phyloP scores from a whole-genome alignment of 805 yeast species.

The Debaryomyces prosopidis region DNA sequence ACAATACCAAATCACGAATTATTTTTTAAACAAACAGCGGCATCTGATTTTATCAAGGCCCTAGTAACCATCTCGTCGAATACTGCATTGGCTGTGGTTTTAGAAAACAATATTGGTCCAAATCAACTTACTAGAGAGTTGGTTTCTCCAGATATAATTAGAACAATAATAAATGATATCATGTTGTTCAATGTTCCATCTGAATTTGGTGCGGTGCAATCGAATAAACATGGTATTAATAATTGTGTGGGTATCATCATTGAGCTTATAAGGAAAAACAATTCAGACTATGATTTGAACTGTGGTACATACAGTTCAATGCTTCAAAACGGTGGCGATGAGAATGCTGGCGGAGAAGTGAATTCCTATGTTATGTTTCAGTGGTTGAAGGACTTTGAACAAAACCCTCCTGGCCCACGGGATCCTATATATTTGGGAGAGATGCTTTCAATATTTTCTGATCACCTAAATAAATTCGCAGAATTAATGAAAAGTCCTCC shows the following conservation, averaged over 20 bases:
- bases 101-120: conserved; percentile 92
- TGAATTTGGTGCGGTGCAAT: conserved; percentile 10
- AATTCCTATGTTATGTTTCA: conserved; percentile 43
- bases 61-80: conserved; percentile 92
- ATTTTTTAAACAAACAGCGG: conserved; percentile 76
- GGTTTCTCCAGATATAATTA: conserved; percentile 71
- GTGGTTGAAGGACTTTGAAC: conserved; percentile 55
- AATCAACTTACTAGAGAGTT: conserved; percentile 90
- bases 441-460: conserved; percentile 74
- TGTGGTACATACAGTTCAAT: conserved; percentile 81
- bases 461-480: conserved; percentile 69
- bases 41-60: conserved; percentile 93
- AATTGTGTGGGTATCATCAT: conserved; percentile 95
- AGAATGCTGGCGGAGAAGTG: conserved; percentile 36
- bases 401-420: conserved; percentile 89
- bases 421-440: conserved; percentile 94
- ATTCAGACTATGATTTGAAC: conserved; percentile 89
- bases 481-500: conserved; percentile 50
- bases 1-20: conserved; percentile 29
- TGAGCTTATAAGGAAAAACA: conserved; percentile 91
- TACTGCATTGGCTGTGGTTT: conserved; percentile 65
- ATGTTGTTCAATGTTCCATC: conserved; percentile 35
- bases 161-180: conserved; percentile 73
- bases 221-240: conserved; percentile 83
- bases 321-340: conserved; percentile 19